Evolutionary conservation across 495 filamentous ascomycete genomes (phyloP).

Genomic region (Xylaria intraflava): DNA sequence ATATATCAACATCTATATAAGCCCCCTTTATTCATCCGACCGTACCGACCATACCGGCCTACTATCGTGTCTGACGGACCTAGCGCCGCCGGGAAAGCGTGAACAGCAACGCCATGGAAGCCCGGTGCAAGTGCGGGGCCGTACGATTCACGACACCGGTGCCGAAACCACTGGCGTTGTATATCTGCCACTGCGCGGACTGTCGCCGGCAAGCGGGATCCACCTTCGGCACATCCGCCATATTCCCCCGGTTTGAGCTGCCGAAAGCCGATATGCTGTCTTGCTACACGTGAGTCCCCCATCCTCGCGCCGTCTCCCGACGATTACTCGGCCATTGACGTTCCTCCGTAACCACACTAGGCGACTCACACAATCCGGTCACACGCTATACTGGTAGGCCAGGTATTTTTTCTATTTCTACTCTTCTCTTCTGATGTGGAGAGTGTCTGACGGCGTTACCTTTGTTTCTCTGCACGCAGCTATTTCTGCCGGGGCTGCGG

Average conservation of each 20-base stretch:
- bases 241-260: constrained; percentile 56
- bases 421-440: background rate
- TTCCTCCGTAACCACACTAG: no score
- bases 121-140: constrained; percentile 56
- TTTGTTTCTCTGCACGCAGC: constrained; percentile 21
- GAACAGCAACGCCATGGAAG: constrained; percentile 38
- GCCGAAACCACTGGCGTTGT: constrained; percentile 49
- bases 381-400: constrained; percentile 41
- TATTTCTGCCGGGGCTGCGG: constrained; percentile 58
- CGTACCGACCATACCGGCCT: no score
- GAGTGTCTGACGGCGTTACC: no score
- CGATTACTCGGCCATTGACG: no score
- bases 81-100: no score
- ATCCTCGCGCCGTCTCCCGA: background rate
- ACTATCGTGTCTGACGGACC: no score
- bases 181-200: constrained; percentile 63
- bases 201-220: constrained; percentile 61
- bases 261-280: constrained; percentile 37
- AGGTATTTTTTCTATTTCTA: constrained; percentile 5
- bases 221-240: constrained; percentile 61
- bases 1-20: no score
- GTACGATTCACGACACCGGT: constrained; percentile 56
- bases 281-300: constrained; percentile 39
- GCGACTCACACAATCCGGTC: constrained; percentile 37
- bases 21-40: no score